A percentile compares a stretch with the other conserved stretches of the same genome.
Conservation (phyloP, 257 asterid species). For the Leptodermis oblonga region DNA sequence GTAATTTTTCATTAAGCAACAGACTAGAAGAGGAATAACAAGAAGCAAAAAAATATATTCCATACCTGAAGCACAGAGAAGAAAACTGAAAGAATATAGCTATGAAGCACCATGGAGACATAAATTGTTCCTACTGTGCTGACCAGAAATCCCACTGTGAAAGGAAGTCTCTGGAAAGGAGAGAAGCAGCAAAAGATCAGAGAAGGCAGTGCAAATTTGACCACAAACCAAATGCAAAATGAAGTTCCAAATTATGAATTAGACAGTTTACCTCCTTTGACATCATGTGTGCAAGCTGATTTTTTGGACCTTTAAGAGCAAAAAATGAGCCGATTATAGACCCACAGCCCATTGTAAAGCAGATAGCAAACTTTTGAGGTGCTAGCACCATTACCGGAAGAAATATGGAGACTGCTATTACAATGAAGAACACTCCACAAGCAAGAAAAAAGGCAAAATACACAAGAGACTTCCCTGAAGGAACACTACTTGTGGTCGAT, state of each 20-base stretch:
- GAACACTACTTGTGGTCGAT: slow-evolving; percentile 65
- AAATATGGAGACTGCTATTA: slow-evolving; percentile 72
- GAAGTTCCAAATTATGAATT: background rate
- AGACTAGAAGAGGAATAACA: background rate
- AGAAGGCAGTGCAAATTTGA: too few relatives aligned
- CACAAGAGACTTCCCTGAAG: slow-evolving; percentile 68
- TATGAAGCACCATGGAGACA: slow-evolving; percentile 85
- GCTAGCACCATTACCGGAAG: slow-evolving; percentile 88
- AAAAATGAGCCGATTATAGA: slow-evolving; percentile 76
- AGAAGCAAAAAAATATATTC: slow-evolving; percentile 6
- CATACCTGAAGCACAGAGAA: slow-evolving; percentile 78
- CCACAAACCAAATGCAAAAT: background rate
- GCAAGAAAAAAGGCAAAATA: slow-evolving; percentile 71
- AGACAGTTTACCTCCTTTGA: slow-evolving; percentile 61
- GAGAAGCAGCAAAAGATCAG: slow-evolving; percentile 8
- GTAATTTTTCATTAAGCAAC: background rate
- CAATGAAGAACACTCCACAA: slow-evolving; percentile 72
- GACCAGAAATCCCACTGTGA: slow-evolving; percentile 62
- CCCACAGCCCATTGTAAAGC: slow-evolving; percentile 85
- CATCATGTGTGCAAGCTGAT: slow-evolving; percentile 74
- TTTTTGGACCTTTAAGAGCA: slow-evolving; percentile 79
- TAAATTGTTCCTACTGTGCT: slow-evolving; percentile 76
- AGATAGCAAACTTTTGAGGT: slow-evolving; percentile 89
- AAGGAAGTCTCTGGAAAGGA: slow-evolving; percentile 66
- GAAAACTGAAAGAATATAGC: slow-evolving; percentile 70